A percentile compares a stretch with the other conserved stretches of the same genome.
These are phyloP conservation scores for Ilex aquifolium DNA, from an alignment of 257 asterid species.

Conservation along the genomic window DNA sequence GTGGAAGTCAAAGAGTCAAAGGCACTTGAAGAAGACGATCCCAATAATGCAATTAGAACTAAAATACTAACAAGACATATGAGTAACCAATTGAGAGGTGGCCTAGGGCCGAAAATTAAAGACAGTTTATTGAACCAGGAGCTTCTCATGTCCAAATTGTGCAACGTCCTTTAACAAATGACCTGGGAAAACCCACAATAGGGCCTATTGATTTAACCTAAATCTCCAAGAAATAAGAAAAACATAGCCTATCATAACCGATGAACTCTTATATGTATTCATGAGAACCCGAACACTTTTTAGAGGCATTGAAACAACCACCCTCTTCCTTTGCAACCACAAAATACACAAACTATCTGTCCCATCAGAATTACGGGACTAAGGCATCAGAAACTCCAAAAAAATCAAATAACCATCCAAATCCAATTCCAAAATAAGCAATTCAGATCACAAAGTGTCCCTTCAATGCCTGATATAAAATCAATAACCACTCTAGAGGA, in stretches of 20 bases:
- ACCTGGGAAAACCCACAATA: conserved; percentile 12
- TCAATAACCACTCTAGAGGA: conserved; percentile 3
- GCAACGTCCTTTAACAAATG: conserved; percentile 22
- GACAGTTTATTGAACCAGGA: conserved; percentile 61
- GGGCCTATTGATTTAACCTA: conserved; percentile 36
- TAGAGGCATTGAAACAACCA: conserved; percentile 33
- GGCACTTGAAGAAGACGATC: conserved; percentile 52
- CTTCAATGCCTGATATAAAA: conserved; percentile 8
- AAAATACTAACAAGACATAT: conserved; percentile 58
- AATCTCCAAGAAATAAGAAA: conserved; percentile 34
- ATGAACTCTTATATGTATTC: conserved; percentile 28
- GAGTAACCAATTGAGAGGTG: conserved; percentile 67
- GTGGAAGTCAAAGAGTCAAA: conserved; percentile 48
- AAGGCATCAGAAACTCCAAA: conserved; percentile 21
- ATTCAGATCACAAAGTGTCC: conserved; percentile 5
- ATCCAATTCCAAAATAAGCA: conserved; percentile 10
- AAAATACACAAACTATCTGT: not conserved
- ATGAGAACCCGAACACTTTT: conserved; percentile 38
- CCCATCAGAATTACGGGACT: conserved; percentile 1
- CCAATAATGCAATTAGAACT: conserved; percentile 52
- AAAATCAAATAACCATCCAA: conserved; percentile 21
- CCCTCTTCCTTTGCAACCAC: not conserved
- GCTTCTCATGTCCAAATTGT: conserved; percentile 81
- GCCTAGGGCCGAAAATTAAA: conserved; percentile 60
- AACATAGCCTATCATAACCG: conserved; percentile 37